Conservation (phyloP, 768 basidiomycete genomes). For the Lentinula aciculospora region DNA sequence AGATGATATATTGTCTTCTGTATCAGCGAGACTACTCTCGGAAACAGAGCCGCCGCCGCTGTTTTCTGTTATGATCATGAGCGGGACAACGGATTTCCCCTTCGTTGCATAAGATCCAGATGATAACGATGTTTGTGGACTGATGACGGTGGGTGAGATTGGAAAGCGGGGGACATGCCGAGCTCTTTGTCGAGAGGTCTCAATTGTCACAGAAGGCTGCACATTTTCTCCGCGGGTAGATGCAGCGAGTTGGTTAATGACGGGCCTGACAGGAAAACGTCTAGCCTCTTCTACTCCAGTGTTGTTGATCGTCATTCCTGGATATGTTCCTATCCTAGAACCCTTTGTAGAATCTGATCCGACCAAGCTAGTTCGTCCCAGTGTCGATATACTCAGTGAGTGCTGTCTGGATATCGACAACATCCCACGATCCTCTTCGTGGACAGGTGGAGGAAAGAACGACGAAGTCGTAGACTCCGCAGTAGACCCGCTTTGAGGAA, state of each 20-base stretch:
- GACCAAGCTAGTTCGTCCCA: neutral
- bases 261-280: neutral
- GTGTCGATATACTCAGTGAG: neutral
- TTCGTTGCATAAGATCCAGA: neutral
- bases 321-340: neutral
- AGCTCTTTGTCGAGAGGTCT: neutral
- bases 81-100: neutral
- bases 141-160: neutral
- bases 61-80: conserved; percentile 1
- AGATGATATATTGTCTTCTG: neutral
- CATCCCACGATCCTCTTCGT: conserved; percentile 1
- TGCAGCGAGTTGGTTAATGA: neutral
- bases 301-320: neutral
- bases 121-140: neutral
- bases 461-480: conserved; percentile 2
- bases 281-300: neutral
- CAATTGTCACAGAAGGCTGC: neutral
- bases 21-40: neutral
- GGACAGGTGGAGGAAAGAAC: conserved; percentile 1
- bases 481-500: neutral
- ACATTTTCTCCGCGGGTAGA: neutral
- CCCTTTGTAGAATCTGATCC: neutral
- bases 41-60: neutral
- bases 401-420: neutral
- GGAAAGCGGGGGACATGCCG: neutral